A percentile compares a stretch with the other conserved stretches of the same genome.
Evolutionary conservation across 108 stramenopile species (phyloP).

Genomic region (Mediolabrus comicus): DNA sequence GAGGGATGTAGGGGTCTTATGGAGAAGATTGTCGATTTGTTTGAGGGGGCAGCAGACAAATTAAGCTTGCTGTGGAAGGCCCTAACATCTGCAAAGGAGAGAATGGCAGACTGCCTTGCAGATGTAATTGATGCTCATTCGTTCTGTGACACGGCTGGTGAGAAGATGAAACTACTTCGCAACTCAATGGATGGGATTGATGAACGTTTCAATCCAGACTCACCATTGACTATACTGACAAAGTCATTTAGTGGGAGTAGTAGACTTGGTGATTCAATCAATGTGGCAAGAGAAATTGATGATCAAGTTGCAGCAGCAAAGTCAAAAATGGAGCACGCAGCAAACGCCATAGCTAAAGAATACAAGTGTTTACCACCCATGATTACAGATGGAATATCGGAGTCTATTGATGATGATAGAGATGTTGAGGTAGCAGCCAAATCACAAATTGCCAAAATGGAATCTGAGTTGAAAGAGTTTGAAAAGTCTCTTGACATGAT

Average conservation of each 20-base stretch:
- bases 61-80: slow-evolving; percentile 50
- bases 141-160: slow-evolving; percentile 38
- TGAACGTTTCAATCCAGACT: slow-evolving; percentile 22
- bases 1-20: slow-evolving; percentile 42
- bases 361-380: slow-evolving; percentile 37
- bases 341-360: slow-evolving; percentile 44
- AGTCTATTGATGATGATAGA: neutral
- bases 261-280: slow-evolving; percentile 35
- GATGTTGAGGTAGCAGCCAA: slow-evolving; percentile 5
- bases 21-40: slow-evolving; percentile 42
- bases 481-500: slow-evolving; percentile 24
- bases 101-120: slow-evolving; percentile 42
- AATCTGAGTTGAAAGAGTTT: slow-evolving; percentile 34
- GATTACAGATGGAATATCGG: slow-evolving; percentile 38
- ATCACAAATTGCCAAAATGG: neutral
- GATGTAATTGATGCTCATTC: slow-evolving; percentile 36
- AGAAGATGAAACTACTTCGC: slow-evolving; percentile 29
- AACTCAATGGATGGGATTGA: slow-evolving; percentile 5
- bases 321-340: slow-evolving; percentile 22
- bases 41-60: slow-evolving; percentile 37
- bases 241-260: slow-evolving; percentile 28
- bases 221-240: slow-evolving; percentile 13
- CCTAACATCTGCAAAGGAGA: slow-evolving; percentile 56
- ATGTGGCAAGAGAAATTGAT: slow-evolving; percentile 46
- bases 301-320: slow-evolving; percentile 35